These are phyloP conservation scores for Arachnomyces sp. DNA, from an alignment of 2,329 filamentous ascomycete genomes.

Conservation along the genomic window DNA sequence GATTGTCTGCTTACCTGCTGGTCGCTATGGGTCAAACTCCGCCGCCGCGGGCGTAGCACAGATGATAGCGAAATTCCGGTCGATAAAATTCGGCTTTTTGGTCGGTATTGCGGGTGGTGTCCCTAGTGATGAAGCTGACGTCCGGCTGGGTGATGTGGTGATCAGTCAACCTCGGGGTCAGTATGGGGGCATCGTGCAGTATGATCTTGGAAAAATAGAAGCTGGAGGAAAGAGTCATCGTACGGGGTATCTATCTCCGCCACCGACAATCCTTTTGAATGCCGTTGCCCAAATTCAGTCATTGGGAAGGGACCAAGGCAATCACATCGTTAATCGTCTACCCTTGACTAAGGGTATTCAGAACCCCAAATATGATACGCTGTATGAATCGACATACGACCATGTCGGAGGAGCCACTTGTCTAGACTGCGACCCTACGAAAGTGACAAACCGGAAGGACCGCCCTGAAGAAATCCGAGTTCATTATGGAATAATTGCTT, in stretches of 20 bases:
- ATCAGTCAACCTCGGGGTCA: conserved; percentile 1
- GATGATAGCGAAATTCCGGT: conserved; percentile 12
- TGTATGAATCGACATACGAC: conserved; percentile 18
- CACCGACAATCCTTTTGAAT: conserved; percentile 12
- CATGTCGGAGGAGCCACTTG: no score
- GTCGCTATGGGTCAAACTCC: conserved; percentile 12
- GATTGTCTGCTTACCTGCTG: conserved; percentile 12
- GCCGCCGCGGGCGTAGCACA: conserved; percentile 9
- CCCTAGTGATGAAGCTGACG: conserved; percentile 11
- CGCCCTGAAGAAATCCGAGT: conserved; percentile 5
- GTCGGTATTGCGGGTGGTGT: conserved; percentile 19
- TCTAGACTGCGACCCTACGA: no score
- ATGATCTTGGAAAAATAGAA: conserved; percentile 11
- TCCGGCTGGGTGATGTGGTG: conserved; percentile 18
- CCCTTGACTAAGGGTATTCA: no score
- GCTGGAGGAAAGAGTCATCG: conserved; percentile 3
- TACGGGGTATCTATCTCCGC: conserved; percentile 10
- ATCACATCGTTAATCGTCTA: no score
- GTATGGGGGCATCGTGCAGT: conserved; percentile 11
- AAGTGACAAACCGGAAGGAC: no score
- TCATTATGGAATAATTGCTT: conserved; percentile 15
- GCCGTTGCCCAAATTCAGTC: conserved; percentile 15
- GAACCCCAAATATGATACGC: conserved; percentile 15
- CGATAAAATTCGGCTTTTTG: conserved; percentile 14
- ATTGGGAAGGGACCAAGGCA: no score